Evolutionary conservation across 495 filamentous ascomycete species (phyloP), one percentile per base, ranked within the genome.

Genomic region (Diplogelasinospora grovesii): DNA sequence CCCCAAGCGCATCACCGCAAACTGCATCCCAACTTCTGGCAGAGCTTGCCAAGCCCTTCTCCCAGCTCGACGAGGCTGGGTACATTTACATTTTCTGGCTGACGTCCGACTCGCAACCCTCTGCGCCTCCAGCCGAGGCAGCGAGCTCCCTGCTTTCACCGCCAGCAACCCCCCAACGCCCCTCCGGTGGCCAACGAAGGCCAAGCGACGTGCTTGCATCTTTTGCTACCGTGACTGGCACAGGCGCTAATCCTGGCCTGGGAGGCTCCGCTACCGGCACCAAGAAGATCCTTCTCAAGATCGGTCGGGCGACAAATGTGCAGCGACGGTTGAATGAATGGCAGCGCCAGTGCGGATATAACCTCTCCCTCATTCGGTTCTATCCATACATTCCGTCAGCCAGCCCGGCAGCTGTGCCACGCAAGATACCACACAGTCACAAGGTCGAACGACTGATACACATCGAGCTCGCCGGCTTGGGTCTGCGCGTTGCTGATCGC

Each of bases 1-100:
- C 87, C 1, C 41, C 64, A 6, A 59, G 62, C 11, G 67, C 82
- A 11, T 71, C 74, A 0, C 83, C 82, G 2, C 66, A 78, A 59
- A 84, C 74, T 13, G 81, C 79, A 13, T 80, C 80, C 5, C 53
- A 63, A 15, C 70, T 89, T 20, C 71, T 86, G 27, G 66, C 74
- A 22, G 90, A 95, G 57, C 69, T 97, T 3, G 77, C 79, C 10
- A 95, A 94, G 53, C 86, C 89, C 8, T 73, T 93, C 45, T 86
- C 85, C 3, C 63, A 62, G 4, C 63, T 69, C 27, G 92, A 97
- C 52, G 86, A 93, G 32, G 73, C 86, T 30, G 92, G 92, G 25
- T 98, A 88, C 57, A 97, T 97, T 49, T 98, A 98, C 70, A 92
- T 98, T 52, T 98, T 96, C 74, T 95, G 89, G 88, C 69, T 95